Conservation (phyloP, 345 rosid species). For the Lepidium aucheri region DNA sequence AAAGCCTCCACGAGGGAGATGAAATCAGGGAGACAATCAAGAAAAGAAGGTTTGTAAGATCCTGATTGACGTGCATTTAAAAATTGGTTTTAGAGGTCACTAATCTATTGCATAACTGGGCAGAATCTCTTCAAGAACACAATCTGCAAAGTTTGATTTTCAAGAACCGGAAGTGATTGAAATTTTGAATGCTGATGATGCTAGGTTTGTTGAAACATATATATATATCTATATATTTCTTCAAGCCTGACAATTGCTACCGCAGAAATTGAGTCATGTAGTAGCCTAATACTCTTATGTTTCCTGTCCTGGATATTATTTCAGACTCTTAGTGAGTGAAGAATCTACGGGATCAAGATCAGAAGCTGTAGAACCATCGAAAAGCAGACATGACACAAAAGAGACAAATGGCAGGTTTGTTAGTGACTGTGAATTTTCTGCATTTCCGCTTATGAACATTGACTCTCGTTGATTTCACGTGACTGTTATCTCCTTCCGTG, state of each 20-base stretch:
- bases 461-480: neutral
- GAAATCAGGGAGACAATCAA: conserved; percentile 16
- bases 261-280: neutral
- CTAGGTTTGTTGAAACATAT: conserved; percentile 33
- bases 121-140: conserved; percentile 25
- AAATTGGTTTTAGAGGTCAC: conserved; percentile 1
- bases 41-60: conserved; percentile 21
- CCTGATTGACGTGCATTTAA: neutral
- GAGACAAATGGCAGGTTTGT: conserved; percentile 41
- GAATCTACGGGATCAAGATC: conserved; percentile 28
- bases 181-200: conserved; percentile 24
- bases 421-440: neutral
- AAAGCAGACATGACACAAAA: conserved; percentile 18
- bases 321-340: conserved; percentile 23
- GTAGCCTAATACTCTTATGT: neutral
- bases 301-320: neutral
- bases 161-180: conserved; percentile 18
- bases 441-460: neutral
- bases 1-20: conserved; percentile 4
- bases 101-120: neutral
- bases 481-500: neutral
- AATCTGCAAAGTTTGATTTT: conserved; percentile 22
- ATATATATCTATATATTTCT: neutral
- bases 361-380: conserved; percentile 25
- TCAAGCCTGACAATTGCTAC: neutral